phyloP scores from a whole-genome alignment of 257 asterid genomes.

The Solanum arcanum region DNA sequence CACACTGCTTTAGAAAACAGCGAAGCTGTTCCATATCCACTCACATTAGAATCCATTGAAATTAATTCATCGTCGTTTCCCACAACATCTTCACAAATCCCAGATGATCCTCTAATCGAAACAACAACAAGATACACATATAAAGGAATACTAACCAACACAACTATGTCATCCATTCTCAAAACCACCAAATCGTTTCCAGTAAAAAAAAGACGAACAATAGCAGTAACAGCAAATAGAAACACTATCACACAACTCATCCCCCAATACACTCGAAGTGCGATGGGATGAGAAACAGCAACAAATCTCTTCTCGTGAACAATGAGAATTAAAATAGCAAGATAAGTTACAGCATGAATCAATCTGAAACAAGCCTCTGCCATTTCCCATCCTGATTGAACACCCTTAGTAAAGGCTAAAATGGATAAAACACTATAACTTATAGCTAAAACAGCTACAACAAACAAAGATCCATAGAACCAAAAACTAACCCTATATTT shows the following conservation, averaged over 20 bases:
- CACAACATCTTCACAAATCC: neutral
- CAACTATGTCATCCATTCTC: conserved; percentile 30
- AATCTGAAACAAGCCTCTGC: conserved; percentile 23
- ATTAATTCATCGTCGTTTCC: neutral
- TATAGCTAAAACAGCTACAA: conserved; percentile 30
- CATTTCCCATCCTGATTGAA: conserved; percentile 20
- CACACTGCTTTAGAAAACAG: conserved; percentile 35
- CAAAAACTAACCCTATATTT: conserved; percentile 16
- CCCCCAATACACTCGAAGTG: conserved; percentile 16
- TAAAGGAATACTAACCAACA: conserved; percentile 27
- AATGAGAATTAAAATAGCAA: conserved; percentile 21
- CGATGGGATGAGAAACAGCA: conserved; percentile 27
- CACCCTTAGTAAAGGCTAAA: conserved; percentile 21
- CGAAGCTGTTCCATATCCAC: conserved; percentile 51
- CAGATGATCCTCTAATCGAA: conserved; percentile 21
- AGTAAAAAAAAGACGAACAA: conserved; percentile 17
- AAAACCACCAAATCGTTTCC: neutral
- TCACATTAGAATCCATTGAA: conserved; percentile 3
- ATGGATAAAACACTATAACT: conserved; percentile 14
- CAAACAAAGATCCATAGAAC: conserved; percentile 21
- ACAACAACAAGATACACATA: conserved; percentile 21
- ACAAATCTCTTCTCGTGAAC: conserved; percentile 36
- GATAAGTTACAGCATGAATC: conserved; percentile 26
- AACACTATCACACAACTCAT: conserved; percentile 1
- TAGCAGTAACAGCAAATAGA: conserved; percentile 14